phyloP scores from a whole-genome alignment of 2,329 filamentous ascomycete genomes.

The Neofusicoccum cordaticola region DNA sequence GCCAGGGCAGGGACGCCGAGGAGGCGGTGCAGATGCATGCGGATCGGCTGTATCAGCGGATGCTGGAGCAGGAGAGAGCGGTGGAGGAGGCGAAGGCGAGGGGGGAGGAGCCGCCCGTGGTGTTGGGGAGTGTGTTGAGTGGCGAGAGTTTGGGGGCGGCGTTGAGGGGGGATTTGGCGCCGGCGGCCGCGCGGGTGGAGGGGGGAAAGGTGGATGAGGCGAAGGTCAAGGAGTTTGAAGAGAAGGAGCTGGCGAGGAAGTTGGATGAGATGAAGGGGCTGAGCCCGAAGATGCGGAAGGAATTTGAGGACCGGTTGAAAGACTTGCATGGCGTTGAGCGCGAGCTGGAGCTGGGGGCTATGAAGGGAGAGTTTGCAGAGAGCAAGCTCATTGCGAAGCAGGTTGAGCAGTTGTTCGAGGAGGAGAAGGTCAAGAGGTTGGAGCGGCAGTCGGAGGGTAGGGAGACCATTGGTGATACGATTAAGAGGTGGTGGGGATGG shows the following conservation, averaged over 20 bases:
- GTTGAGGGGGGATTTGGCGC: background rate
- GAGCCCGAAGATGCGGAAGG: conserved; percentile 28
- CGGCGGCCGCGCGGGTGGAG: background rate
- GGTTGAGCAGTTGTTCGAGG: conserved; percentile 25
- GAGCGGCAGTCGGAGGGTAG: conserved; percentile 28
- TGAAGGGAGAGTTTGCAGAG: conserved; percentile 31
- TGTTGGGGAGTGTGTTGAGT: conserved; percentile 55
- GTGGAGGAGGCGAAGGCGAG: conserved; percentile 66
- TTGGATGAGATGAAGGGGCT: conserved; percentile 30
- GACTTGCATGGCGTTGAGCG: conserved; percentile 29
- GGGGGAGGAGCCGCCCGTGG: conserved; percentile 50
- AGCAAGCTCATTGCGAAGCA: conserved; percentile 31
- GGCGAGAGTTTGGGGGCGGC: conserved; percentile 26
- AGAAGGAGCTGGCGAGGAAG: conserved; percentile 24
- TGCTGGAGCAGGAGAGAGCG: conserved; percentile 75
- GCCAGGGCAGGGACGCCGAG: conserved; percentile 69
- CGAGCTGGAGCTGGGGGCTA: conserved; percentile 33
- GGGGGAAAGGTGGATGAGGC: background rate
- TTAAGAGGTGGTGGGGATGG: conserved; percentile 27
- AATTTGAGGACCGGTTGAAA: conserved; percentile 34
- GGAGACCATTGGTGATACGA: conserved; percentile 36
- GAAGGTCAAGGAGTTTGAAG: conserved; percentile 30
- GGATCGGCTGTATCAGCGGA: conserved; percentile 82
- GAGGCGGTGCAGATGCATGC: conserved; percentile 88
- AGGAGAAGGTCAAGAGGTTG: conserved; percentile 16